A percentile compares a stretch with the other conserved stretches of the same genome.
These are phyloP conservation scores for Scenedesmus sp. DNA, from an alignment of 163 green algal species.

Conservation along the genomic window DNA sequence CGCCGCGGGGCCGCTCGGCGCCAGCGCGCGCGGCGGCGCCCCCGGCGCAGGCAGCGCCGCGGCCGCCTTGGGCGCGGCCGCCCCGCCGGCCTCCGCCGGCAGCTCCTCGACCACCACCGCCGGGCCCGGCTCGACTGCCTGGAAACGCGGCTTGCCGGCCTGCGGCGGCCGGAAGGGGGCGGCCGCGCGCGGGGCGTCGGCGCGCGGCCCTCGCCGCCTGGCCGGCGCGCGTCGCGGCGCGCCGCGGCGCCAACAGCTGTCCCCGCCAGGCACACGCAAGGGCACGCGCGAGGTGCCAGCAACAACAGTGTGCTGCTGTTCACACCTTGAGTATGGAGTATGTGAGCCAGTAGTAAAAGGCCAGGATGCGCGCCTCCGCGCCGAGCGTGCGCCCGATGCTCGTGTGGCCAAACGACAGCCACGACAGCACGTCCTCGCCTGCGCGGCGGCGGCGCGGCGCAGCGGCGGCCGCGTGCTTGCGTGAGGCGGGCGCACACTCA, in stretches of 20 bases:
- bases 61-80: too few relatives aligned
- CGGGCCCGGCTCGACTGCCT: conserved; percentile 22
- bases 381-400: conserved; percentile 24
- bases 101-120: neutral
- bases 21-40: too few relatives aligned
- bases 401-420: conserved; percentile 42
- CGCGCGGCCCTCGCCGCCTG: too few relatives aligned
- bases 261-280: too few relatives aligned
- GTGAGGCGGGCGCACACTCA: neutral
- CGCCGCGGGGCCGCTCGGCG: too few relatives aligned
- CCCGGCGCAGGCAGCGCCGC: too few relatives aligned
- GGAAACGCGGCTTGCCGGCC: conserved; percentile 43
- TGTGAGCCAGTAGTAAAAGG: conserved; percentile 45
- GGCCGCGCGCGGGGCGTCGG: too few relatives aligned
- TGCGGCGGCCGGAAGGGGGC: neutral
- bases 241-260: too few relatives aligned
- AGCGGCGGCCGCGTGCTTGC: too few relatives aligned
- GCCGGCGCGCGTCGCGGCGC: too few relatives aligned
- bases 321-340: conserved; percentile 43
- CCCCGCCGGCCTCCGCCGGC: neutral
- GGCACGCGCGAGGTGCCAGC: too few relatives aligned
- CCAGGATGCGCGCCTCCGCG: conserved; percentile 40
- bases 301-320: too few relatives aligned
- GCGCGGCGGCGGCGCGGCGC: neutral
- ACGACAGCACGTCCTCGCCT: conserved; percentile 44